Evolutionary conservation across 2,329 filamentous ascomycete genomes (phyloP).

Genomic region (Calonectria crousiana): DNA sequence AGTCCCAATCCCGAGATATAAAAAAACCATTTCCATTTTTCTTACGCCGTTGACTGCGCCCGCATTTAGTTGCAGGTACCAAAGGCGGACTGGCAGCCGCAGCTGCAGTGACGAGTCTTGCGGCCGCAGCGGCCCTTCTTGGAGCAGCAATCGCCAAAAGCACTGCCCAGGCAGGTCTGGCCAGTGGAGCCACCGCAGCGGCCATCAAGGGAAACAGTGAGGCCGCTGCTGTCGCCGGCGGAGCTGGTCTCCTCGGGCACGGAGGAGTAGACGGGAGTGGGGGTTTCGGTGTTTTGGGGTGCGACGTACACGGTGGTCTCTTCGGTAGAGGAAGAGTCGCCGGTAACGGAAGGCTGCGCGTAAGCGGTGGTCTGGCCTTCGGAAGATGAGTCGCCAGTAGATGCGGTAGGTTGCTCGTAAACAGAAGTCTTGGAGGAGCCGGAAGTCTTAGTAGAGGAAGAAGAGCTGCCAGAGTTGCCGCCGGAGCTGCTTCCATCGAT

Average conservation of each 20-base stretch:
- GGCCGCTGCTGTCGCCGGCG: slow-evolving; percentile 22
- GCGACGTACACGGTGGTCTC: slow-evolving; percentile 17
- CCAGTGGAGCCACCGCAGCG: slow-evolving; percentile 54
- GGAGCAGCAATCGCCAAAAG: slow-evolving; percentile 59
- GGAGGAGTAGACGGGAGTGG: slow-evolving; percentile 20
- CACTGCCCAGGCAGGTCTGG: slow-evolving; percentile 56
- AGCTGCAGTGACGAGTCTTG: slow-evolving; percentile 51
- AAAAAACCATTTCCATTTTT: not conserved
- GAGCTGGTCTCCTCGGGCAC: slow-evolving; percentile 34
- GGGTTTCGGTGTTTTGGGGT: not conserved
- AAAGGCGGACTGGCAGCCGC: slow-evolving; percentile 52
- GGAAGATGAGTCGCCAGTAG: slow-evolving; percentile 17
- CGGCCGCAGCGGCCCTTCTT: slow-evolving; percentile 53
- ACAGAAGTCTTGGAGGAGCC: slow-evolving; percentile 15
- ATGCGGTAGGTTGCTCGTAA: slow-evolving; percentile 9
- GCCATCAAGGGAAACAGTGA: slow-evolving; percentile 53
- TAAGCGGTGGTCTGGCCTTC: not conserved
- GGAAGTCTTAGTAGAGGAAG: slow-evolving; percentile 21
- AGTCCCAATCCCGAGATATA: not conserved
- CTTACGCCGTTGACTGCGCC: not conserved
- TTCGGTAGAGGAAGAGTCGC: slow-evolving; percentile 24
- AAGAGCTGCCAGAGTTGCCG: slow-evolving; percentile 8
- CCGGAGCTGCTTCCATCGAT: slow-evolving; percentile 29
- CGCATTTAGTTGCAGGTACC: slow-evolving; percentile 47
- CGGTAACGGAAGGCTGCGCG: slow-evolving; percentile 6